Conservation (phyloP, 208 protist species). For the Crithidia fasciculata region DNA sequence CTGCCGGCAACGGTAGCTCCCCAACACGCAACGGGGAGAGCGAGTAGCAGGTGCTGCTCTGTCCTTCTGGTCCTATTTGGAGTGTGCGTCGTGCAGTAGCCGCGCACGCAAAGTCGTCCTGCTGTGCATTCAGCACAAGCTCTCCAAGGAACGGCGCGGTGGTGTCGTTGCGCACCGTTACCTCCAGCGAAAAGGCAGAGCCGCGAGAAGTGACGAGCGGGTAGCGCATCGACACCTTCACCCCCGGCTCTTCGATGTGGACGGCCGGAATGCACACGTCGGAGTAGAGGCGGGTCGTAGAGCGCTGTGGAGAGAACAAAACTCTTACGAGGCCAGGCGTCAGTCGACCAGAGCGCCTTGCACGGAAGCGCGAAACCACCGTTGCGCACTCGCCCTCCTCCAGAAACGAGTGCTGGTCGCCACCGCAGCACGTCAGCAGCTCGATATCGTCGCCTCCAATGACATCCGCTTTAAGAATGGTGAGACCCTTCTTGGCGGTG, state of each 20-base stretch:
- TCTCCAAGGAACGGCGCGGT: slow-evolving; percentile 40
- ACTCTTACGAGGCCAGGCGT: slow-evolving; percentile 65
- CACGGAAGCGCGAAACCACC: slow-evolving; percentile 43
- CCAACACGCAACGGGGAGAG: slow-evolving; percentile 34
- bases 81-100: slow-evolving; percentile 46
- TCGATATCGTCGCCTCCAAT: slow-evolving; percentile 39
- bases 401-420: slow-evolving; percentile 43
- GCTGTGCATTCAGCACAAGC: slow-evolving; percentile 37
- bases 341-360: slow-evolving; percentile 29
- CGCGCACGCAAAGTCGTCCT: slow-evolving; percentile 38
- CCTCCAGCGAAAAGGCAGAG: slow-evolving; percentile 37
- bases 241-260: slow-evolving; percentile 35
- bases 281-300: slow-evolving; percentile 38
- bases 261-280: slow-evolving; percentile 64
- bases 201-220: slow-evolving; percentile 42
- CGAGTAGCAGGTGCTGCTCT: slow-evolving; percentile 13
- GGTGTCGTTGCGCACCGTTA: slow-evolving; percentile 45
- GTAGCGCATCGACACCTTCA: slow-evolving; percentile 41
- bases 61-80: slow-evolving; percentile 29
- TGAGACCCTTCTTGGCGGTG: slow-evolving; percentile 49
- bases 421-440: slow-evolving; percentile 38
- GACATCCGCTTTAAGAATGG: slow-evolving; percentile 48
- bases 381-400: slow-evolving; percentile 67
- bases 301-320: slow-evolving; percentile 35
- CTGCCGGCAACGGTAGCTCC: slow-evolving; percentile 21